Evolutionary conservation across 179 eudicot species (phyloP).

Genomic region (Nepenthes alata): DNA sequence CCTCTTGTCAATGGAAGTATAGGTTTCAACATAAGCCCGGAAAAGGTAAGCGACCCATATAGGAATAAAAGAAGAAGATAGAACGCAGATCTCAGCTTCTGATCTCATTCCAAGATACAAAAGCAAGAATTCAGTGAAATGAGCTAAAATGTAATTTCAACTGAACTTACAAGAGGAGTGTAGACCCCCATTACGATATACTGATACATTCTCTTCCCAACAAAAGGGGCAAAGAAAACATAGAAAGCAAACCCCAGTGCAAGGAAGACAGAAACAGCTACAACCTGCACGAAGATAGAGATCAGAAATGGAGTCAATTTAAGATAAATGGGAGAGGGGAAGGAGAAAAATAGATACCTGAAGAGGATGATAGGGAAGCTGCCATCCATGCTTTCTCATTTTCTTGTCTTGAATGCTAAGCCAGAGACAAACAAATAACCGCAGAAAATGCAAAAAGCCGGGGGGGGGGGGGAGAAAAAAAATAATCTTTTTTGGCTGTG

Average conservation of each 20-base stretch:
- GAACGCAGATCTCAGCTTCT: slow-evolving; percentile 48
- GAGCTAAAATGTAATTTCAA: neutral
- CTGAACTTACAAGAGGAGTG: slow-evolving; percentile 84
- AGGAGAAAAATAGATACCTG: slow-evolving; percentile 38
- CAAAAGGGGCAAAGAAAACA: slow-evolving; percentile 99
- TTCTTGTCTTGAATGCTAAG: neutral
- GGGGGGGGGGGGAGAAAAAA: neutral
- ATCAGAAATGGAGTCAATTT: neutral
- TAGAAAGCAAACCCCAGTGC: slow-evolving; percentile 98
- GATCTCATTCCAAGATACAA: neutral
- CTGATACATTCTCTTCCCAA: slow-evolving; percentile 75
- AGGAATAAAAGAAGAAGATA: slow-evolving; percentile 7
- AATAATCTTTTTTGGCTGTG: neutral
- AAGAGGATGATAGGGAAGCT: slow-evolving; percentile 97
- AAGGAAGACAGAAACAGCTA: slow-evolving; percentile 91
- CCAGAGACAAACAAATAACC: neutral
- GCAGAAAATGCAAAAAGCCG: neutral
- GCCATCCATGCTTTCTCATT: slow-evolving; percentile 99
- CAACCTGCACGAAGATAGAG: slow-evolving; percentile 48
- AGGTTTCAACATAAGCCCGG: slow-evolving; percentile 12
- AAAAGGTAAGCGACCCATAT: slow-evolving; percentile 27
- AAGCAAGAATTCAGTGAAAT: neutral
- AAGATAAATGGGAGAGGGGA: slow-evolving; percentile 1
- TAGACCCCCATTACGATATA: slow-evolving; percentile 83
- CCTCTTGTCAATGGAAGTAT: slow-evolving; percentile 29